Evolutionary conservation across 2,329 filamentous ascomycete species (phyloP).

Genomic region (Ophiostoma himal-ulmi): DNA sequence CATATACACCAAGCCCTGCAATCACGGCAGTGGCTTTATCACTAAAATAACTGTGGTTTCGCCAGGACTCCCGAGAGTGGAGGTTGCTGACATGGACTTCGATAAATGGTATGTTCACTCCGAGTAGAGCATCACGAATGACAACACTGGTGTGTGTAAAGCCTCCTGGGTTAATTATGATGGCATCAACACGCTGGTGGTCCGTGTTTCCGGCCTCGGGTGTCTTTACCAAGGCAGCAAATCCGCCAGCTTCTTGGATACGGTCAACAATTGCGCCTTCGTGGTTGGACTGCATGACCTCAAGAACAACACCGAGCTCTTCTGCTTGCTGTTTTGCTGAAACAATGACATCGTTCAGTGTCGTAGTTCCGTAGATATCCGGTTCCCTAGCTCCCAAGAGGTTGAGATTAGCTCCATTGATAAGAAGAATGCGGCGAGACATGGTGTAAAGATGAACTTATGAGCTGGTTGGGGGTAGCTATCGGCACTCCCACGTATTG

Average conservation of each 20-base stretch:
- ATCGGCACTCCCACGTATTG: background rate
- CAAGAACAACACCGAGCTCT: conserved; percentile 43
- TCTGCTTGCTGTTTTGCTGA: conserved; percentile 45
- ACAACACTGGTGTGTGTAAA: conserved; percentile 73
- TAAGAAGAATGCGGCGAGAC: conserved; percentile 54
- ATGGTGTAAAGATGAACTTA: conserved; percentile 27
- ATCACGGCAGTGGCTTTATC: conserved; percentile 73
- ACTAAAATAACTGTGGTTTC: conserved; percentile 64
- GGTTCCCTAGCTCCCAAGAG: conserved; percentile 71
- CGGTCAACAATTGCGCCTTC: conserved; percentile 69
- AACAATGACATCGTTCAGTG: conserved; percentile 56
- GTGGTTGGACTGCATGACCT: conserved; percentile 68
- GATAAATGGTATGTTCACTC: conserved; percentile 65
- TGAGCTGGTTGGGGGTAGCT: background rate
- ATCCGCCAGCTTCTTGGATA: conserved; percentile 47
- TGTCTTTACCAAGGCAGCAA: conserved; percentile 1
- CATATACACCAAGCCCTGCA: conserved; percentile 59
- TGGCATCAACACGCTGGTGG: conserved; percentile 46
- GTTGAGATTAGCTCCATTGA: conserved; percentile 81
- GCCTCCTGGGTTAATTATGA: conserved; percentile 70
- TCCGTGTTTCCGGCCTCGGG: background rate
- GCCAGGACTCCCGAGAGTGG: conserved; percentile 62
- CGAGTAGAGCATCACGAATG: conserved; percentile 66
- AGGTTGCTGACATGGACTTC: conserved; percentile 75
- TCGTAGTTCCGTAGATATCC: conserved; percentile 64